These are phyloP conservation scores for Acidiella bohemica DNA, from an alignment of 495 filamentous ascomycete genomes.

Conservation along the genomic window DNA sequence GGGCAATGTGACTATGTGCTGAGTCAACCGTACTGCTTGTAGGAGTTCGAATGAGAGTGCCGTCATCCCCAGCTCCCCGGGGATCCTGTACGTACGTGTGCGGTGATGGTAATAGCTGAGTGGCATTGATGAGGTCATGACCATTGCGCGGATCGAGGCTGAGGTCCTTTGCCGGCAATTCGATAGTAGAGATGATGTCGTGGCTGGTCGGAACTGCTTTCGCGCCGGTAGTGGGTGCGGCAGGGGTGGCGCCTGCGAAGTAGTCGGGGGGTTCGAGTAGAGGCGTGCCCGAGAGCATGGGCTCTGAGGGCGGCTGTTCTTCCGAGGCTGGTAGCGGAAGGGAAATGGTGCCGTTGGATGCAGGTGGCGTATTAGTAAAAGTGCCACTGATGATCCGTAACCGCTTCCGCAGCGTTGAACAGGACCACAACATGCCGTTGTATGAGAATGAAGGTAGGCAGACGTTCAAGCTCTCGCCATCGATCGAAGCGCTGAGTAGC, in stretches of 20 bases:
- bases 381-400: constrained; percentile 47
- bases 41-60: constrained; percentile 22
- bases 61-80: constrained; percentile 20
- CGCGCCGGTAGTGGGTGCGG: too few species aligned
- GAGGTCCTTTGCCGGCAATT: background rate
- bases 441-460: constrained; percentile 38
- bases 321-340: too few species aligned
- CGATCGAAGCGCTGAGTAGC: constrained; percentile 38
- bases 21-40: constrained; percentile 27
- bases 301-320: background rate
- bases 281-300: too few species aligned
- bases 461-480: constrained; percentile 35
- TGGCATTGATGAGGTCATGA: constrained; percentile 3
- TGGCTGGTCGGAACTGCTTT: background rate
- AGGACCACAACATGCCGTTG: constrained; percentile 48
- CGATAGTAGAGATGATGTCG: constrained; percentile 12
- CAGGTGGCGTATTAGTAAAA: constrained; percentile 11
- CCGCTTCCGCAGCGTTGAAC: constrained; percentile 46
- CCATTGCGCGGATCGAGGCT: background rate
- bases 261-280: constrained; percentile 33
- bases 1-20: constrained; percentile 6
- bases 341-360: background rate
- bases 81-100: constrained; percentile 9
- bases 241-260: constrained; percentile 30
- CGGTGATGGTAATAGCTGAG: constrained; percentile 16